Evolutionary conservation across 208 protist genomes (phyloP).

Genomic region (Wallacemonas sp.): DNA sequence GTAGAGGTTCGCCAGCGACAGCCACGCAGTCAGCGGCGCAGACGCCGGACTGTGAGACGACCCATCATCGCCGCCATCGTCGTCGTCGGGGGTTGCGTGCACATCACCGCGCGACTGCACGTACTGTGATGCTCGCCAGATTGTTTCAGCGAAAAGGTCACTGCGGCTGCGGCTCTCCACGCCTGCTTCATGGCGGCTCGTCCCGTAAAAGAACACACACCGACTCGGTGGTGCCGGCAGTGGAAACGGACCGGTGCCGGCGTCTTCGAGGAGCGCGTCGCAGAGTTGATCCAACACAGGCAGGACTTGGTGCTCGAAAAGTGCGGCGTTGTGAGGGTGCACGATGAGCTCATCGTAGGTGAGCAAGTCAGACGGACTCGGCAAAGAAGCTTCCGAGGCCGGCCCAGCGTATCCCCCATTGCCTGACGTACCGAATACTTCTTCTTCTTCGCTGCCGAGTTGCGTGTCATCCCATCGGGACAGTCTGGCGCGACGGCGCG

Average conservation of each 20-base stretch:
- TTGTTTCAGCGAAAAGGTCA: background rate
- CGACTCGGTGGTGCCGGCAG: too few species aligned
- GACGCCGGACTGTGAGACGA: conserved; percentile 1
- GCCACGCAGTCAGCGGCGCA: background rate
- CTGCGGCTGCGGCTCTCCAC: background rate
- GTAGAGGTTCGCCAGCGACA: conserved; percentile 33
- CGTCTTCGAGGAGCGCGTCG: conserved; percentile 11
- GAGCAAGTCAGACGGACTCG: too few species aligned
- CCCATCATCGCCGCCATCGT: background rate
- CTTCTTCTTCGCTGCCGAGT: background rate
- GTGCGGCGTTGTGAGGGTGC: conserved; percentile 25
- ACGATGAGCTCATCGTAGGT: conserved; percentile 26
- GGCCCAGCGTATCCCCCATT: too few species aligned
- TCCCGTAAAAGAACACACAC: background rate
- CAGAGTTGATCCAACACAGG: conserved; percentile 32
- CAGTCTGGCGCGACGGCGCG: conserved; percentile 12
- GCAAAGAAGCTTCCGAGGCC: too few species aligned
- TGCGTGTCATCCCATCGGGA: background rate
- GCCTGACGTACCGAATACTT: too few species aligned
- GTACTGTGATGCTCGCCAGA: background rate
- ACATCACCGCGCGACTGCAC: background rate
- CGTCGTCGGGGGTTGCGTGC: background rate
- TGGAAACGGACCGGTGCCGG: too few species aligned
- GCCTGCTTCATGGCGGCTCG: background rate
- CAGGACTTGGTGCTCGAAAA: conserved; percentile 23